phyloP scores from a whole-genome alignment of 1,284 basidiomycete genomes.

The Trichosporon sp. region DNA sequence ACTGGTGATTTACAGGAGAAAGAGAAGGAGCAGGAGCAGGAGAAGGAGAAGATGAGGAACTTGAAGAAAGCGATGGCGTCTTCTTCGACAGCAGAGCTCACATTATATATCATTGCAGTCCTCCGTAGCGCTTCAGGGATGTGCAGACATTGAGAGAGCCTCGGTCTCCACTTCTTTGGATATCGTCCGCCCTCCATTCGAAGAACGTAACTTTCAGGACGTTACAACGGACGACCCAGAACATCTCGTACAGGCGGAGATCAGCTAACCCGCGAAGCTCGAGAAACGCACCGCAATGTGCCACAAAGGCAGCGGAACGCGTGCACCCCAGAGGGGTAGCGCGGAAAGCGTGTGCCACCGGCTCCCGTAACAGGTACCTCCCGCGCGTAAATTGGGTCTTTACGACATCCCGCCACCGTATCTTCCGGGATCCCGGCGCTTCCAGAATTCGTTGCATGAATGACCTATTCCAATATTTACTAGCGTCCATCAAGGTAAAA shows the following conservation, averaged over 20 bases:
- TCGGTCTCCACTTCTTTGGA: not conserved
- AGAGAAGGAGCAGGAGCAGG: not conserved
- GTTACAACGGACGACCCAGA: not conserved
- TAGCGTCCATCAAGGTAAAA: not conserved
- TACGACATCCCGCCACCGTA: not conserved
- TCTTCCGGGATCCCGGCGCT: not conserved
- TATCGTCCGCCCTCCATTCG: not conserved
- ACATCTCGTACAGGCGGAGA: not conserved
- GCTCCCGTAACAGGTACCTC: not conserved
- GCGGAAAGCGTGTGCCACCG: not conserved
- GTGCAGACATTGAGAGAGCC: not conserved
- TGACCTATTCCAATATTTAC: not conserved
- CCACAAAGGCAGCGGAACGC: not conserved
- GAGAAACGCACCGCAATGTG: not conserved
- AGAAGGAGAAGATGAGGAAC: not conserved
- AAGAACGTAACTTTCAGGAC: not conserved
- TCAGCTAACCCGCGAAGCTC: not conserved
- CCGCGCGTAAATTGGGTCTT: not conserved
- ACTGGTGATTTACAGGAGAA: not conserved
- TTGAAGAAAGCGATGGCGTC: not conserved
- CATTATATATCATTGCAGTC: not conserved
- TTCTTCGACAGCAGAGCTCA: not conserved
- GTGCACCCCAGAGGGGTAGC: not conserved
- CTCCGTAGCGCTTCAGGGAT: not conserved
- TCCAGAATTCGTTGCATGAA: not conserved